Base-by-base conservation (phyloP, 169 alveolate species). In the Plasmodium vivax region DNA sequence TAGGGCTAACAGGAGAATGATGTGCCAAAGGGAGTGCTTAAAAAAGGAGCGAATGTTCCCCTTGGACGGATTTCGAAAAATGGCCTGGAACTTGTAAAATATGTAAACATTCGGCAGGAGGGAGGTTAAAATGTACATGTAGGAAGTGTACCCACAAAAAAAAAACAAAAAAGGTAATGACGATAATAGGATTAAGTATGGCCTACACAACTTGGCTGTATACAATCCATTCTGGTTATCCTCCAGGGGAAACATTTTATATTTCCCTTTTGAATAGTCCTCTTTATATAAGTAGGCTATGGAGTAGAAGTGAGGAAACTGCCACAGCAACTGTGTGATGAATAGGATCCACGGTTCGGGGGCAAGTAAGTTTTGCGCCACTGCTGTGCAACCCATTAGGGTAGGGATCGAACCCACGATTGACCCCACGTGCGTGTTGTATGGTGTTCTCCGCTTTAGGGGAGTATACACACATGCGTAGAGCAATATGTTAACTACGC, bases 371-470 rank as follows among this genome's bases (percentile, higher is more conserved):
- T 85, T 92, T 56, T 94, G 96, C 73, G 95, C 96, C 3, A 96
- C 96, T n/a, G 98, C 96, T 30, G 95, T 82, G 41, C 96, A 95
- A 7, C 98, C 98, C 77, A 96, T 96, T 41, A 96, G 88, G 9
- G 97, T 96, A 2, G 98, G 98, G 62, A 96, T 92, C 7, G 97
- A 95, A 58, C 98, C 98, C n/a, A 96, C 98, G 19, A 96, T 77
- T 30, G 98, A 93, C 23, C 98, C 98, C 16, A 96, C 83, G 73
- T 96, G 98, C 2, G 98, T 96, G 82, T 96, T 96, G 94, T 96
- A 96, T 27, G 95, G 95, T 2, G 98, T 95, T 80, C 82, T 81
- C 8, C 41, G 27, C 41, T 92, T 92, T 82, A 92, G 34, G 23
- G 91, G 90, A 3, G 95, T 92, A 92, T 92, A 92, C 83, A 82